Percentiles rank a stretch among this genome's conserved stretches.
Conservation (phyloP, 1,139 yeast genomes). For the Yamadazyma kanchanaburiensis region DNA sequence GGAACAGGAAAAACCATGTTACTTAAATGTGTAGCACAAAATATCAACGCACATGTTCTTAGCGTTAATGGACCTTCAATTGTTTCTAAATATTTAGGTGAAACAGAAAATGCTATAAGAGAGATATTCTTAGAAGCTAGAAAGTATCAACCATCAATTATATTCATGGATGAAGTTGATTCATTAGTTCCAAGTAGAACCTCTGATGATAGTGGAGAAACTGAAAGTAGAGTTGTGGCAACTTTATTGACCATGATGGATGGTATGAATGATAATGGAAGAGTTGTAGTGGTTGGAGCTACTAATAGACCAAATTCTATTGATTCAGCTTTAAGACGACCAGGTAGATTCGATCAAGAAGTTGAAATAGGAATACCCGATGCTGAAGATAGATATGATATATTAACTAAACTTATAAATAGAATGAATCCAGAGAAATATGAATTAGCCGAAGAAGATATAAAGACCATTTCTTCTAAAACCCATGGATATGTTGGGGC, state of each 20-base stretch:
- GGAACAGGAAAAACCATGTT: conserved; percentile 97
- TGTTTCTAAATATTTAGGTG: conserved; percentile 89
- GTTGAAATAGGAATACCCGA: conserved; percentile 80
- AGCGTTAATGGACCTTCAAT: conserved; percentile 89
- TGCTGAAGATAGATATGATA: conserved; percentile 60
- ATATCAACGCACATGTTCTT: conserved; percentile 70
- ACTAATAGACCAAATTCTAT: conserved; percentile 74
- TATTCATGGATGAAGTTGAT: conserved; percentile 90
- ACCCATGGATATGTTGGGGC: conserved; percentile 73
- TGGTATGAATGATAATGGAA: conserved; percentile 69
- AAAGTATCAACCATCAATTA: conserved; percentile 78
- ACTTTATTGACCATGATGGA: conserved; percentile 88
- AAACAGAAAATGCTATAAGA: conserved; percentile 80
- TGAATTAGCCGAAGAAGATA: conserved; percentile 48
- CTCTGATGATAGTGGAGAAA: conserved; percentile 84
- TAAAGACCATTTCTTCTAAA: conserved; percentile 57
- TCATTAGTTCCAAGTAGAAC: conserved; percentile 82
- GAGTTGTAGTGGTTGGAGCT: conserved; percentile 79
- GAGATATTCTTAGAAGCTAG: conserved; percentile 83
- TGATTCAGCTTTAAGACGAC: conserved; percentile 53
- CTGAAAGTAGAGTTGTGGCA: conserved; percentile 86
- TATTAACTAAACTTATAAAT: conserved; percentile 56
- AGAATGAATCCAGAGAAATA: conserved; percentile 59
- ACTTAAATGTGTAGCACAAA: conserved; percentile 75
- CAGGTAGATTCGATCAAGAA: conserved; percentile 87